These are phyloP conservation scores for Diaporthe sp. DNA, from an alignment of 2,329 filamentous ascomycete species.

Conservation along the genomic window DNA sequence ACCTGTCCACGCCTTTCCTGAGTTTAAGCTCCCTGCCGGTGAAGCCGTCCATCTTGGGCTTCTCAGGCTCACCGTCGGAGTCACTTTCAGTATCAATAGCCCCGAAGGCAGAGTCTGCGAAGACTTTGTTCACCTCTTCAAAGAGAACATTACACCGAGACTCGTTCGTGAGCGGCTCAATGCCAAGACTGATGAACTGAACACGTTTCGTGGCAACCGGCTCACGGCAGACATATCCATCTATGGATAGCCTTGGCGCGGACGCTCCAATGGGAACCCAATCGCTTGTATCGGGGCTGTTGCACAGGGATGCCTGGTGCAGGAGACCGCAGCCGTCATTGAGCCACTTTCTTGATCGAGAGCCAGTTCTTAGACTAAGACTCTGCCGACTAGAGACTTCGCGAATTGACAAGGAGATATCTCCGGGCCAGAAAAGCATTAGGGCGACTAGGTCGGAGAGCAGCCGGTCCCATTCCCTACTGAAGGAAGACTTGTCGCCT, in stretches of 20 bases:
- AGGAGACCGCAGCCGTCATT: slow-evolving; percentile 57
- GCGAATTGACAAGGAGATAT: slow-evolving; percentile 67
- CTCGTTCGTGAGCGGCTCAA: slow-evolving; percentile 70
- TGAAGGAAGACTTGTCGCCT: slow-evolving; percentile 59
- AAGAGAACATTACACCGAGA: slow-evolving; percentile 74
- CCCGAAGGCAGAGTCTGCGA: slow-evolving; percentile 82
- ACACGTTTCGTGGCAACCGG: slow-evolving; percentile 77
- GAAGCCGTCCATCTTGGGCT: slow-evolving; percentile 55
- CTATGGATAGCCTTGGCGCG: slow-evolving; percentile 69
- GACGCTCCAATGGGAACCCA: slow-evolving; percentile 81
- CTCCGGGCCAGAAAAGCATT: slow-evolving; percentile 74
- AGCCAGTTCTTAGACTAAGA: slow-evolving; percentile 45
- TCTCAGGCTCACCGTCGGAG: slow-evolving; percentile 46
- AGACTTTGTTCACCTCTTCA: slow-evolving; percentile 81
- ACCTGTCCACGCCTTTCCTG: slow-evolving; percentile 78
- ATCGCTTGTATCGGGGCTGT: slow-evolving; percentile 58
- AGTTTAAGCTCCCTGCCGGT: slow-evolving; percentile 62
- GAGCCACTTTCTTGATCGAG: slow-evolving; percentile 11
- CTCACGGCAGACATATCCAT: slow-evolving; percentile 76
- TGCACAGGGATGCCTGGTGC: slow-evolving; percentile 72
- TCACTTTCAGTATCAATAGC: slow-evolving; percentile 59
- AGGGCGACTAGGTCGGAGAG: slow-evolving; percentile 69
- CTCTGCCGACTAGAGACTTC: slow-evolving; percentile 56
- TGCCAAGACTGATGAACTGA: slow-evolving; percentile 86
- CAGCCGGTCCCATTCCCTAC: slow-evolving; percentile 74